Conservation (phyloP, 306 rosid genomes). For the Sophora flavescens region DNA sequence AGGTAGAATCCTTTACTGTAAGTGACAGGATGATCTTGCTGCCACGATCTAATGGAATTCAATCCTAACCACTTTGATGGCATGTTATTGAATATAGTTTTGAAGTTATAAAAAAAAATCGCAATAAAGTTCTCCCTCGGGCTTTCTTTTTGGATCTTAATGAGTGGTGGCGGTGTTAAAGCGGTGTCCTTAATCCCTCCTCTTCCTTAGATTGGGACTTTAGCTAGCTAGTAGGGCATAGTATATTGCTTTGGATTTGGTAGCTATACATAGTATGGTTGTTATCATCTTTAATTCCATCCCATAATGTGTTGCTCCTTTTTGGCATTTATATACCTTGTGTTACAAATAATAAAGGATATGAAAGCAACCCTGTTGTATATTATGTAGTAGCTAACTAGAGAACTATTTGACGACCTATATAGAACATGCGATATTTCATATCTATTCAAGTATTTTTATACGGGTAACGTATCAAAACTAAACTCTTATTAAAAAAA, state of each 20-base stretch:
- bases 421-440: background rate
- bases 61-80: no score
- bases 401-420: background rate
- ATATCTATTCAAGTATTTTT: background rate
- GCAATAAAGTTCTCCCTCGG: background rate
- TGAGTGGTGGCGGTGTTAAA: background rate
- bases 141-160: background rate
- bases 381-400: background rate
- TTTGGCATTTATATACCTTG: conserved; percentile 5
- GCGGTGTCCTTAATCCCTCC: background rate
- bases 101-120: no score
- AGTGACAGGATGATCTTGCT: no score
- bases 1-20: no score
- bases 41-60: no score
- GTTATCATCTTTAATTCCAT: background rate
- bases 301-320: background rate
- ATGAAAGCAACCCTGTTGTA: background rate
- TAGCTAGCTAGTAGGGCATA: background rate
- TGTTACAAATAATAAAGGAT: background rate
- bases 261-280: background rate
- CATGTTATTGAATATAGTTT: no score
- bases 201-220: background rate
- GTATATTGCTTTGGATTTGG: background rate
- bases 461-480: no score
- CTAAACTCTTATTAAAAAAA: no score